Evolutionary conservation across 2,329 filamentous ascomycete species (phyloP).

Genomic region (Thelonectria rubi): DNA sequence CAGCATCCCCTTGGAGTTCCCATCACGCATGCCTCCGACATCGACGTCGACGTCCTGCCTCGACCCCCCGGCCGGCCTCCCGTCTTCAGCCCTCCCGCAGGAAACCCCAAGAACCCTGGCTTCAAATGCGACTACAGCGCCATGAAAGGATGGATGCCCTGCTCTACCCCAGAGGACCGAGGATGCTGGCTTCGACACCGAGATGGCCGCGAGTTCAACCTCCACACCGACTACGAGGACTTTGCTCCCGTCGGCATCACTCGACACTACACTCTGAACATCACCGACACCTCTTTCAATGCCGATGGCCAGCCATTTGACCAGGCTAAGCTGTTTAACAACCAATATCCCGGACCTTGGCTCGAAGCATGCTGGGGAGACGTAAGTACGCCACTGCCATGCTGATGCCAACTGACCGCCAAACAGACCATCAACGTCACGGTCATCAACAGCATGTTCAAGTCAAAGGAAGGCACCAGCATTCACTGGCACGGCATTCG

Average conservation of each 20-base stretch:
- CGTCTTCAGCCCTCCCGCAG: slow-evolving; percentile 27
- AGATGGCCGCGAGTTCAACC: slow-evolving; percentile 37
- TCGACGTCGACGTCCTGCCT: background rate
- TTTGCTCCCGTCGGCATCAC: slow-evolving; percentile 31
- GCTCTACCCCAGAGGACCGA: slow-evolving; percentile 38
- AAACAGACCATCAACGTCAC: slow-evolving; percentile 31
- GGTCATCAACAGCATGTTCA: slow-evolving; percentile 27
- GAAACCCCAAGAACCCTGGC: background rate
- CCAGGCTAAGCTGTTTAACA: slow-evolving; percentile 40
- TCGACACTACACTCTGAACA: slow-evolving; percentile 35
- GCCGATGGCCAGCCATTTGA: slow-evolving; percentile 37
- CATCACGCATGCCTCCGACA: background rate
- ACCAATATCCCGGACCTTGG: slow-evolving; percentile 41
- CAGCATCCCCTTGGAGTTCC: slow-evolving; percentile 29
- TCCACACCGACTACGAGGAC: slow-evolving; percentile 42
- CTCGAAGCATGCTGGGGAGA: slow-evolving; percentile 45
- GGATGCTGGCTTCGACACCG: slow-evolving; percentile 41
- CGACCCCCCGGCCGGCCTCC: slow-evolving; percentile 2
- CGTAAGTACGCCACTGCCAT: slow-evolving; percentile 3
- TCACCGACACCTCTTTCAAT: slow-evolving; percentile 29
- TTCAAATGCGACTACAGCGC: slow-evolving; percentile 41
- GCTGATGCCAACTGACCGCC: background rate
- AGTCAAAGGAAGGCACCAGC: slow-evolving; percentile 35
- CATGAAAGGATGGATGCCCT: slow-evolving; percentile 39
- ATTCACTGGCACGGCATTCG: slow-evolving; percentile 39